Conservation (phyloP, 805 yeast genomes). For the Candida khao-thaluensis region DNA sequence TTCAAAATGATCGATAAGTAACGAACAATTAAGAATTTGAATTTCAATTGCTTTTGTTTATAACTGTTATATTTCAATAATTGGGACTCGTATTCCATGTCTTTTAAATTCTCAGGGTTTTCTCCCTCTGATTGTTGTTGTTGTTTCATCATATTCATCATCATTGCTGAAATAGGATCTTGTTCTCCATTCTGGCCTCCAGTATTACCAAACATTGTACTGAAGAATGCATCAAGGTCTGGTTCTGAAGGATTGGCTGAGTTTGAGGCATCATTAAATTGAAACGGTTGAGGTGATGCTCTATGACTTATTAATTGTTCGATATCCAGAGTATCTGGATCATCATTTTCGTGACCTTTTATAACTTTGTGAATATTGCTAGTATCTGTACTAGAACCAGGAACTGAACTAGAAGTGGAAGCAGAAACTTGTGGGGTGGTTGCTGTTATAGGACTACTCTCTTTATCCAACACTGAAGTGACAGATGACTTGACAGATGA, state of each 20-base stretch:
- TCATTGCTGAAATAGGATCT: slow-evolving; percentile 35
- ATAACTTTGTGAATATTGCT: too few relatives aligned
- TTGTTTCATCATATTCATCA: slow-evolving; percentile 22
- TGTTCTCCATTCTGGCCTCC: slow-evolving; percentile 9
- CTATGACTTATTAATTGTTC: slow-evolving; percentile 18
- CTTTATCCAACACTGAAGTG: slow-evolving; percentile 36
- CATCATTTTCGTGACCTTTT: slow-evolving; percentile 24
- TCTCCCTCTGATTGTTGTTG: slow-evolving; percentile 13
- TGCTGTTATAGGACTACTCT: not conserved
- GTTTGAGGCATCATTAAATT: not conserved
- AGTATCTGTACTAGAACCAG: not conserved
- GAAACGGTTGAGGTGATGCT: slow-evolving; percentile 12
- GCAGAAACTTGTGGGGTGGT: not conserved
- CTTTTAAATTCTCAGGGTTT: slow-evolving; percentile 16
- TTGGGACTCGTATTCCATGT: slow-evolving; percentile 28
- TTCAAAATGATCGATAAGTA: slow-evolving; percentile 25
- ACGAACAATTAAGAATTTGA: slow-evolving; percentile 32
- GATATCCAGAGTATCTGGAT: slow-evolving; percentile 43
- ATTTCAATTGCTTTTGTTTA: slow-evolving; percentile 32
- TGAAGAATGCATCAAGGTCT: slow-evolving; percentile 37
- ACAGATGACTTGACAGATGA: slow-evolving; percentile 35
- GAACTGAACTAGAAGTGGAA: slow-evolving; percentile 1
- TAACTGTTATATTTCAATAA: slow-evolving; percentile 30
- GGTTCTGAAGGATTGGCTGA: not conserved
- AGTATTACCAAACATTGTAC: slow-evolving; percentile 23